phyloP scores from a whole-genome alignment of 768 basidiomycete species.

The Astraeus odoratus region DNA sequence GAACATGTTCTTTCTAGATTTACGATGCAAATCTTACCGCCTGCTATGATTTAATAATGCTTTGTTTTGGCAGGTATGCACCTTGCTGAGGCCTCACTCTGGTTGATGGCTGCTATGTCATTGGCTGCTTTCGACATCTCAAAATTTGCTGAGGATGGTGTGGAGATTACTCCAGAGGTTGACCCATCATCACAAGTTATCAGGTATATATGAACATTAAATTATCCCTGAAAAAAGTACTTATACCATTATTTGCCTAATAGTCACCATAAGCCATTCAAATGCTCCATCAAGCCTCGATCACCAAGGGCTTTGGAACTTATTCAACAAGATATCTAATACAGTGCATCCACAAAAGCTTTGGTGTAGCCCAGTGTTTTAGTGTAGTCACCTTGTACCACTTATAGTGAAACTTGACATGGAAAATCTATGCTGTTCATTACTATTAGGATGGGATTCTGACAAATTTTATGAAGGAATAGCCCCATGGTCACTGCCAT shows the following conservation, averaged over 20 bases:
- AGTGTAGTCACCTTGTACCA: too few relatives aligned
- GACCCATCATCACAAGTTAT: conserved; percentile 50
- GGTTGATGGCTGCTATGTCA: conserved; percentile 29
- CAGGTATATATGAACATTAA: conserved; percentile 28
- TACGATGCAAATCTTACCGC: background rate
- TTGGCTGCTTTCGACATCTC: conserved; percentile 37
- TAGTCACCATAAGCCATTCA: conserved; percentile 32
- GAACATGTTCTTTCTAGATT: background rate
- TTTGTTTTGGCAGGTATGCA: conserved; percentile 31
- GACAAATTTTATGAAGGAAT: too few relatives aligned
- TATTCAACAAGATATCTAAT: conserved; percentile 34
- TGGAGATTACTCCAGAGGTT: conserved; percentile 39
- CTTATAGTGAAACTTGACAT: too few relatives aligned
- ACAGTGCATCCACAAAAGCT: too few relatives aligned
- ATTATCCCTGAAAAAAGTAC: conserved; percentile 15
- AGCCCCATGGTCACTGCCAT: too few relatives aligned
- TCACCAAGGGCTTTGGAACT: conserved; percentile 42
- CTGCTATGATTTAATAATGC: background rate
- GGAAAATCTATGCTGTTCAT: too few relatives aligned
- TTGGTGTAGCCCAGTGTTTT: too few relatives aligned
- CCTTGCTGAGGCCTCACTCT: conserved; percentile 39
- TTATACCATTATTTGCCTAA: conserved; percentile 30
- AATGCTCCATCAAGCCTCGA: conserved; percentile 46
- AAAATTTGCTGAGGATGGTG: conserved; percentile 31
- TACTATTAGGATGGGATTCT: too few relatives aligned